Percentiles rank a stretch among this genome's conserved stretches.
phyloP scores from a whole-genome alignment of 2,329 filamentous ascomycete genomes.

The Hirsutella minnesotensis region DNA sequence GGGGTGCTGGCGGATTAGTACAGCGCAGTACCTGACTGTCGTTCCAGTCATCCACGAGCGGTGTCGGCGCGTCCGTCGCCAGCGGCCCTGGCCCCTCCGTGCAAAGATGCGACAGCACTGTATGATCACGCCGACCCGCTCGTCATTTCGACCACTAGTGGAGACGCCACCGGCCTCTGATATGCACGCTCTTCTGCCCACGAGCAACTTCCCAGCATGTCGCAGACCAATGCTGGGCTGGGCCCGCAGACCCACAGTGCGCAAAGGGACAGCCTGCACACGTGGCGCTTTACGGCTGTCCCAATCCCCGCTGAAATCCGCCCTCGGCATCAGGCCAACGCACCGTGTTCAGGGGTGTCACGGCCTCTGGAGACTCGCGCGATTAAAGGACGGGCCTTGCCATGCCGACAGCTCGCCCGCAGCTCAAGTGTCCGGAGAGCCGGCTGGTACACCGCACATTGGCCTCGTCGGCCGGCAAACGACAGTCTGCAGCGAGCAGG shows the following conservation, averaged over 20 bases:
- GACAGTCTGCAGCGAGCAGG: too few species aligned
- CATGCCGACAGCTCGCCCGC: too few species aligned
- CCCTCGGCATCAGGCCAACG: neutral
- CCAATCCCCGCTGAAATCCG: neutral
- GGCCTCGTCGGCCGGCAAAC: too few species aligned
- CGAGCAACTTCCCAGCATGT: neutral
- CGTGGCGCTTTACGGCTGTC: neutral
- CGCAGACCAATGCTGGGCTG: neutral
- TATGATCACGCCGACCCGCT: neutral
- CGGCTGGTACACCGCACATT: too few species aligned
- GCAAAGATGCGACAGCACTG: neutral
- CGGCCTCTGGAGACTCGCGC: neutral
- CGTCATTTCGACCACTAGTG: neutral
- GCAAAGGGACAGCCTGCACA: neutral
- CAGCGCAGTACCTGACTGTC: too few species aligned
- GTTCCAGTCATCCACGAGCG: too few species aligned
- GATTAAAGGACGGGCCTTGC: too few species aligned
- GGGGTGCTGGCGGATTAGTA: too few species aligned
- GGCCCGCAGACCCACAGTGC: neutral
- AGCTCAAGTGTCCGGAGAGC: too few species aligned
- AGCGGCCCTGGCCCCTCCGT: too few species aligned
- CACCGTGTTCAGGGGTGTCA: neutral
- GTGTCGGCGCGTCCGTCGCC: too few species aligned
- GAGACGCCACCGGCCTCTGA: neutral
- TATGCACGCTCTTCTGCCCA: neutral